A percentile compares a stretch with the other conserved stretches of the same genome.
Conservation (phyloP, 805 yeast genomes). For the Metschnikowia rubicola region DNA sequence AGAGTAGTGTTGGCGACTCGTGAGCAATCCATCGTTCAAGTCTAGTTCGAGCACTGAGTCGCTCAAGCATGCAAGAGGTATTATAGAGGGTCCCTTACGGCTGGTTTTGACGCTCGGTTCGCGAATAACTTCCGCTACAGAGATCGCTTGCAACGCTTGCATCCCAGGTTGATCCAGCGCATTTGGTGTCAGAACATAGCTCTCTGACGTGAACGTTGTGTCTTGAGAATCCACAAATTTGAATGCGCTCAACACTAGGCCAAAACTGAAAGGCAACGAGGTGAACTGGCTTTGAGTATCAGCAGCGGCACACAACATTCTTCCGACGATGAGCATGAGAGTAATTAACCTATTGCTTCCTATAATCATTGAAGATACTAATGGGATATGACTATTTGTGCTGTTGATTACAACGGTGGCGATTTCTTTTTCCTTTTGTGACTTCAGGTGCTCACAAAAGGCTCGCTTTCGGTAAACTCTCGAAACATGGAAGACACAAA, state of each 20-base stretch:
- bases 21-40: conserved; percentile 28
- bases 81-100: conserved; percentile 1
- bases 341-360: background rate
- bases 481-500: no score
- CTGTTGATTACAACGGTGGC: no score
- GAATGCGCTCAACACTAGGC: conserved; percentile 32
- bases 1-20: conserved; percentile 30
- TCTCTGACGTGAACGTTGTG: background rate
- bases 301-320: background rate
- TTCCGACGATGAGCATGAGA: background rate
- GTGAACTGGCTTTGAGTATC: conserved; percentile 1
- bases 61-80: conserved; percentile 11
- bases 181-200: background rate
- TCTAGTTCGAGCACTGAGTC: conserved; percentile 23
- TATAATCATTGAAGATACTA: background rate
- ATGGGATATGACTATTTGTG: no score
- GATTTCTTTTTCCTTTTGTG: no score
- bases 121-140: conserved; percentile 6
- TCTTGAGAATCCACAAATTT: conserved; percentile 10
- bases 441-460: no score
- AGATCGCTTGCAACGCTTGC: conserved; percentile 3
- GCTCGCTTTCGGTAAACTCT: no score
- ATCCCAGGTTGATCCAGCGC: background rate
- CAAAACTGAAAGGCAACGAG: conserved; percentile 33
- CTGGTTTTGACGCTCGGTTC: background rate